phyloP scores from a whole-genome alignment of 352 stramenopile species.

The Phytophthora crassamura region DNA sequence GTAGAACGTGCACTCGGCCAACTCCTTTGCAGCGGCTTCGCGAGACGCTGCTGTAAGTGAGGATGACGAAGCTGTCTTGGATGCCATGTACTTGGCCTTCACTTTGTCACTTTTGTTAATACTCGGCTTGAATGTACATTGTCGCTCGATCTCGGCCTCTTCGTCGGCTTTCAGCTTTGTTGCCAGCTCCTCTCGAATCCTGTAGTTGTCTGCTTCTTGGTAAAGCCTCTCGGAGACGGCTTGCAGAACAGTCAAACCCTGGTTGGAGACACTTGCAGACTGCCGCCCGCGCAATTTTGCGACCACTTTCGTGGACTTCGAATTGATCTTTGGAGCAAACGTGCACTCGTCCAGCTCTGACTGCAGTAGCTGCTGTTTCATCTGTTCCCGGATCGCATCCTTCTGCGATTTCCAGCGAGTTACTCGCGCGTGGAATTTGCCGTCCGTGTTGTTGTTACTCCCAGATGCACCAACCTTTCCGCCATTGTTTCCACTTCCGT shows the following conservation, averaged over 20 bases:
- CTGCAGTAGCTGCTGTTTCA: conserved; percentile 83
- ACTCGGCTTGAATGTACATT: conserved; percentile 80
- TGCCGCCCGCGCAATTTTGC: conserved; percentile 65
- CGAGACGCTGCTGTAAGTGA: conserved; percentile 61
- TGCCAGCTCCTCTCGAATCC: conserved; percentile 72
- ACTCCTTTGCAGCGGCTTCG: conserved; percentile 64
- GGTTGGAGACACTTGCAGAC: conserved; percentile 15
- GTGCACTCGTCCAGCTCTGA: conserved; percentile 81
- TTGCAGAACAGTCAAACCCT: conserved; percentile 34
- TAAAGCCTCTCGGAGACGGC: conserved; percentile 76
- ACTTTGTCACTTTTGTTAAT: conserved; percentile 73
- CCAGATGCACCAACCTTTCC: conserved; percentile 23
- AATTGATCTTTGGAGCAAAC: conserved; percentile 76
- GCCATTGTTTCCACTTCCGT: conserved; percentile 24
- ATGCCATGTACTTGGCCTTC: conserved; percentile 82
- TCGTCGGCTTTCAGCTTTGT: conserved; percentile 69
- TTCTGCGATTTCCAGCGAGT: conserved; percentile 85
- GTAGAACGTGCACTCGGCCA: conserved; percentile 80
- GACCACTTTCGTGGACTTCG: conserved; percentile 75
- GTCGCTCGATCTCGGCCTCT: conserved; percentile 70
- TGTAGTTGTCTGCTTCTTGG: conserved; percentile 80
- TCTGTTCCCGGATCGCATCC: conserved; percentile 73
- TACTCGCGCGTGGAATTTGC: conserved; percentile 73
- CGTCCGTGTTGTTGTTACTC: conserved; percentile 42
- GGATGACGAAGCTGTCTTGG: conserved; percentile 38